phyloP scores from a whole-genome alignment of 345 rosid genomes.

The Gossypium turneri region DNA sequence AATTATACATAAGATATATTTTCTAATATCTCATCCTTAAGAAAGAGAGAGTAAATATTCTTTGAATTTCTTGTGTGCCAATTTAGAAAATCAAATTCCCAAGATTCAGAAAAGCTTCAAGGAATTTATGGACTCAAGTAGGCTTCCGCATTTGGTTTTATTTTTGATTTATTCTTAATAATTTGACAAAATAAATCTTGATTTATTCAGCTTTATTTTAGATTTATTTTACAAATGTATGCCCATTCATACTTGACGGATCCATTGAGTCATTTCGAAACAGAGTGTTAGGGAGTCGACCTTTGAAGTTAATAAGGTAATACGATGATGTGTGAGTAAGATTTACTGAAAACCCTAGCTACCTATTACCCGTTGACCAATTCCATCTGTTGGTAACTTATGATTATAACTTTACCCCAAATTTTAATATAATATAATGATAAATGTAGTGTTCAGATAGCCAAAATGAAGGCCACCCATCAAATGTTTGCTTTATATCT shows the following conservation, averaged over 20 bases:
- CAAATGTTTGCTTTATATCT: constrained; percentile 24
- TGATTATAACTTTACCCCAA: constrained; percentile 21
- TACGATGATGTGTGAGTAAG: neutral
- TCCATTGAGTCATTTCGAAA: constrained; percentile 18
- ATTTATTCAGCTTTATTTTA: too few species aligned
- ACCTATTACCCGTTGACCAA: constrained; percentile 9
- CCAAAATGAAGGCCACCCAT: constrained; percentile 31
- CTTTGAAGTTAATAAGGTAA: neutral
- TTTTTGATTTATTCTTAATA: too few species aligned
- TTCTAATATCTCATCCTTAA: too few species aligned
- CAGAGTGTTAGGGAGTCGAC: constrained; percentile 6
- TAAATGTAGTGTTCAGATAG: neutral
- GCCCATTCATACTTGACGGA: neutral
- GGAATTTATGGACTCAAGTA: too few species aligned
- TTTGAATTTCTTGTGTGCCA: too few species aligned
- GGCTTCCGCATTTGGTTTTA: too few species aligned
- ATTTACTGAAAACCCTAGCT: neutral
- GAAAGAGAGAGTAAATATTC: too few species aligned
- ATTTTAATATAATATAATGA: neutral
- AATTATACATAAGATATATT: too few species aligned
- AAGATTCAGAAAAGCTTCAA: too few species aligned
- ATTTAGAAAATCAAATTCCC: too few species aligned
- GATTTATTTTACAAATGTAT: too few species aligned
- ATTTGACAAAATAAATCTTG: too few species aligned
- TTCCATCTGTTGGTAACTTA: constrained; percentile 23